These are phyloP conservation scores for Acephala macrosclerotiorum DNA, from an alignment of 2,329 filamentous ascomycete species.

Conservation along the genomic window DNA sequence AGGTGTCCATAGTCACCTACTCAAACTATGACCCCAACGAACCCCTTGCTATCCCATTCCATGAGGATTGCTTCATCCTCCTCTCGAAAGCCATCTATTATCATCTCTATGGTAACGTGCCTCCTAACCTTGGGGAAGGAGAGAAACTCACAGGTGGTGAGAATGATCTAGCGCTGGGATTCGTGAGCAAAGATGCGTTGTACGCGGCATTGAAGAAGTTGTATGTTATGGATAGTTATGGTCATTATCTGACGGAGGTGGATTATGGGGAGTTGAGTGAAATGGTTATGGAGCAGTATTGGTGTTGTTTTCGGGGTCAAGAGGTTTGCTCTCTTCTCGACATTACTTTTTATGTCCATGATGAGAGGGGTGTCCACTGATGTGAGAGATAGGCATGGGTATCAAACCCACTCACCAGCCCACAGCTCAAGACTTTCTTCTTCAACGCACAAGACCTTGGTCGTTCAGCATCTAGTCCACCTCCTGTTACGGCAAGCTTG, in stretches of 20 bases:
- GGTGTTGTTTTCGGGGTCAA: slow-evolving; percentile 16
- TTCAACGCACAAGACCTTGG: background rate
- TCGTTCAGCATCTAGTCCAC: background rate
- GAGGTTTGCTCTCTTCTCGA: too few species aligned
- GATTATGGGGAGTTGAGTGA: slow-evolving; percentile 27
- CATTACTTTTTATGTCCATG: background rate
- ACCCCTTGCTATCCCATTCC: slow-evolving; percentile 21
- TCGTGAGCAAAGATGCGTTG: slow-evolving; percentile 20
- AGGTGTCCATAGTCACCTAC: slow-evolving; percentile 14
- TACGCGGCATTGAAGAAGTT: slow-evolving; percentile 20
- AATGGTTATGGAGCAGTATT: slow-evolving; percentile 19
- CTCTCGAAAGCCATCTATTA: slow-evolving; percentile 25
- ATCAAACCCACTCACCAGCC: slow-evolving; percentile 22
- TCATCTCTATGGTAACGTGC: slow-evolving; percentile 1
- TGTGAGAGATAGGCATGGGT: slow-evolving; percentile 26
- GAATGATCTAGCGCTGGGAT: background rate
- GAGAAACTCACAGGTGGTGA: background rate
- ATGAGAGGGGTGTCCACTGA: background rate
- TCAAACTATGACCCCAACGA: slow-evolving; percentile 17
- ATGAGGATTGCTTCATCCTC: slow-evolving; percentile 20
- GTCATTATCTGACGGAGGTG: slow-evolving; percentile 13
- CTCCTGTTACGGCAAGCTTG: background rate
- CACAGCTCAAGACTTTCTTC: slow-evolving; percentile 11
- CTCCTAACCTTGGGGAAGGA: background rate
- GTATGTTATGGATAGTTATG: slow-evolving; percentile 2